Percentiles rank a stretch among this genome's conserved stretches.
These are phyloP conservation scores for Coemansia sp. DNA, from an alignment of 192 early-diverging fungal species.

Conservation along the genomic window DNA sequence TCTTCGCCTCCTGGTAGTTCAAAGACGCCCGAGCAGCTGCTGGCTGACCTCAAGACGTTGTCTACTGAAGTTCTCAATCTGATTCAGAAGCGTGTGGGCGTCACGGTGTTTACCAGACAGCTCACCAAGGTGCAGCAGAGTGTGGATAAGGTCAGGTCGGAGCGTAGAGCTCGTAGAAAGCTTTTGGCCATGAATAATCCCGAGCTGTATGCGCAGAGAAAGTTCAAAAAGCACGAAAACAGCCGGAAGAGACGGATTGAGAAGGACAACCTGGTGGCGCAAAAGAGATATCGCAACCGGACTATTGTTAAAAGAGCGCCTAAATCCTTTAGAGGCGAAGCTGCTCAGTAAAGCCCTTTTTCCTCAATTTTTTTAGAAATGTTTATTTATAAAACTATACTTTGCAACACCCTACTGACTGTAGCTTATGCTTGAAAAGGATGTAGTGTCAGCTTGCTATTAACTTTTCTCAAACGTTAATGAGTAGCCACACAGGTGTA, in stretches of 20 bases:
- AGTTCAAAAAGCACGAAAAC: slow-evolving; percentile 69
- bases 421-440: background rate
- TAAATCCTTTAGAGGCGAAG: too few relatives aligned
- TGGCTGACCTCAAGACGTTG: slow-evolving; percentile 70
- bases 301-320: slow-evolving; percentile 2
- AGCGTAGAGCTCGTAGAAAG: slow-evolving; percentile 60
- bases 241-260: slow-evolving; percentile 64
- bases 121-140: slow-evolving; percentile 67
- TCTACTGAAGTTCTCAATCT: slow-evolving; percentile 77
- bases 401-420: background rate
- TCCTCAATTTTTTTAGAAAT: too few relatives aligned
- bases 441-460: background rate
- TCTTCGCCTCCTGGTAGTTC: slow-evolving; percentile 1
- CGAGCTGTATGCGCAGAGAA: slow-evolving; percentile 64
- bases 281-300: slow-evolving; percentile 49
- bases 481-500: too few relatives aligned
- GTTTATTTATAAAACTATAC: background rate
- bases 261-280: slow-evolving; percentile 61
- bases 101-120: slow-evolving; percentile 60
- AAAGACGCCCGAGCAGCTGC: slow-evolving; percentile 29
- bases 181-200: slow-evolving; percentile 65
- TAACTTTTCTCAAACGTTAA: background rate
- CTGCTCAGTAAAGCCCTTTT: too few relatives aligned
- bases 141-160: slow-evolving; percentile 58
- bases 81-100: slow-evolving; percentile 71